Base-by-base conservation (phyloP, 805 yeast genomes). In the Brettanomyces nanus region DNA sequence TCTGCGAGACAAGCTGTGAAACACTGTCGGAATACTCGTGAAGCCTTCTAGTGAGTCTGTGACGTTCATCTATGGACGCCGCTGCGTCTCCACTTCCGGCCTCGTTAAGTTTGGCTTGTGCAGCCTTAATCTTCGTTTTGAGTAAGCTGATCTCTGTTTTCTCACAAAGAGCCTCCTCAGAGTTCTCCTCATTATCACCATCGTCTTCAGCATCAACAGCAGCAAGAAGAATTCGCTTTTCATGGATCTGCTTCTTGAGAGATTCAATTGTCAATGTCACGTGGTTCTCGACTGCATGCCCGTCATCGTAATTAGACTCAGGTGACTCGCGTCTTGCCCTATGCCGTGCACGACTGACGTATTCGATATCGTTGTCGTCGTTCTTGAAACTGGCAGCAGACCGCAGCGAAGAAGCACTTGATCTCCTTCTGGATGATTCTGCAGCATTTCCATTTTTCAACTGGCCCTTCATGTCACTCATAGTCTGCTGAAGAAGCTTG, bases 181-280 rank as follows among this genome's bases (percentile, higher is more conserved):
- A 41, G 44, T 41, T 27, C 4, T 56, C 37, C 14, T 55, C 40
- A 41, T 73, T 77, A 39, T 64, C 71, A 41, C 72, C 77, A 39
- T 64, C 71, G 49, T 75, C 90, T 48, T 76, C 74, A 10, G 83
- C 74, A 48, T 81, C 87, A 43, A 82, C 55, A 1, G 92, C 85
- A 42, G 75, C 83, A 36, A 86, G 62, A 35, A 83, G 51, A 36
- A 80, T 77, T 49, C 75, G 72, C 65, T 83, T 83, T 51, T 85
- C 94, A 33, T 75, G 76, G 31, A 87, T 70, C 46, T 71, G 59
- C 45, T 78, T 82, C 49, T 75, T 75, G 48, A 86, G 64, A 6
- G 73, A 73, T 4, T 70, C 74, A 31, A 78, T 60, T 3, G 75
- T 56, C 14, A 14, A 15, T 42, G 61, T 66, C n/a, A 56, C 46